Percentiles rank a stretch among this genome's conserved stretches.
These are phyloP conservation scores for Schizochytrium sp. DNA, from an alignment of 108 stramenopile genomes.

Conservation along the genomic window DNA sequence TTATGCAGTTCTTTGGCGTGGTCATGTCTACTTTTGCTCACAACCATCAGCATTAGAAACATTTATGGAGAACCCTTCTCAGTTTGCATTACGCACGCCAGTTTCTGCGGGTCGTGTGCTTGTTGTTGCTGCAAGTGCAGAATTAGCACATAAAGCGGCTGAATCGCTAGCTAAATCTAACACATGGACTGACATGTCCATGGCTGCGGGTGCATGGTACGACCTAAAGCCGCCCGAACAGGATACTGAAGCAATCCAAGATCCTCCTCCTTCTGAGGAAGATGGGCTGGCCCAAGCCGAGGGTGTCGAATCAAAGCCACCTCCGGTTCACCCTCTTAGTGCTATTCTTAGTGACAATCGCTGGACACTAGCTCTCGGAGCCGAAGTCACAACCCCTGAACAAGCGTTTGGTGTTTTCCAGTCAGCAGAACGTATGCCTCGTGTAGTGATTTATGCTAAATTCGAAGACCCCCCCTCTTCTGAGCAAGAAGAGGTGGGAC, in stretches of 20 bases:
- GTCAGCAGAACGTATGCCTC: neutral
- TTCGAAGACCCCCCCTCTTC: too few relatives aligned
- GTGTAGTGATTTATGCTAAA: neutral
- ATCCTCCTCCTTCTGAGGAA: neutral
- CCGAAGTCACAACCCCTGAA: neutral
- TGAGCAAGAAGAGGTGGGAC: too few relatives aligned
- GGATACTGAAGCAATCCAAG: neutral
- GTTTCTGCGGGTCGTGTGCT: neutral
- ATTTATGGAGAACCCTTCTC: neutral
- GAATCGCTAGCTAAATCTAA: neutral
- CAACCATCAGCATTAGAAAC: neutral
- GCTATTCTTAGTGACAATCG: neutral
- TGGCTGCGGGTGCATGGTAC: neutral
- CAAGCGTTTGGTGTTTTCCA: neutral
- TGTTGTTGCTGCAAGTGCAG: neutral
- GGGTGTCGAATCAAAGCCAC: neutral
- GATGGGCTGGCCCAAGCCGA: neutral
- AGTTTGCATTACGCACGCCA: neutral
- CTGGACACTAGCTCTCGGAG: neutral
- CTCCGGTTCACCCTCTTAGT: neutral
- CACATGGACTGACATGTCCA: neutral
- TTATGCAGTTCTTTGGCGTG: constrained; percentile 10
- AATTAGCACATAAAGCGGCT: neutral
- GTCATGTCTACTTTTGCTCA: constrained; percentile 11
- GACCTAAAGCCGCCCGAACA: neutral